Conservation (phyloP, 345 rosid species). For the Linum trigynum region DNA sequence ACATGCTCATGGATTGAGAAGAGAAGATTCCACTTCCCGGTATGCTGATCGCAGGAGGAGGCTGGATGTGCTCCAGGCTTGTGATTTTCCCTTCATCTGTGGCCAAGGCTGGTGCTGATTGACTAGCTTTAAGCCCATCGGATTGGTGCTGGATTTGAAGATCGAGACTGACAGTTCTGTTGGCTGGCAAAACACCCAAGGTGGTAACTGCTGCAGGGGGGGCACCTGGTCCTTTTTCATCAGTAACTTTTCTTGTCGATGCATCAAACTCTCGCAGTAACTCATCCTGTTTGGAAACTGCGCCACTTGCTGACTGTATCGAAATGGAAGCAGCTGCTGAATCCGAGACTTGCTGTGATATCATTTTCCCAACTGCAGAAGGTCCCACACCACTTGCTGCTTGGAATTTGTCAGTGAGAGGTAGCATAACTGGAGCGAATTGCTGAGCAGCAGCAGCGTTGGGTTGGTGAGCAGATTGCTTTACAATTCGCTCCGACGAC, state of each 20-base stretch:
- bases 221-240: constrained; percentile 13
- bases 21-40: not conserved
- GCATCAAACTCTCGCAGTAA: constrained; percentile 21
- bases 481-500: constrained; percentile 15
- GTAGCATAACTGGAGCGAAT: constrained; percentile 17
- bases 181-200: constrained; percentile 20
- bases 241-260: constrained; percentile 20
- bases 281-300: constrained; percentile 19
- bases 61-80: not conserved
- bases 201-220: constrained; percentile 11
- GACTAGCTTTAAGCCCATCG: constrained; percentile 16
- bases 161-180: constrained; percentile 17
- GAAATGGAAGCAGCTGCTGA: constrained; percentile 19
- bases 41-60: not conserved
- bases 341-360: constrained; percentile 18
- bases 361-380: constrained; percentile 15
- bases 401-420: constrained; percentile 21
- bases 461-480: constrained; percentile 15
- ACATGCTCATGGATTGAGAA: not conserved
- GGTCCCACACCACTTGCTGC: constrained; percentile 17
- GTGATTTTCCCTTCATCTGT: constrained; percentile 14
- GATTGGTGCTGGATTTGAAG: constrained; percentile 22
- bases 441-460: constrained; percentile 2
- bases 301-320: constrained; percentile 15
- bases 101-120: constrained; percentile 1